Conservation (phyloP, 306 rosid genomes). For the Cucurbita argyrosperma region DNA sequence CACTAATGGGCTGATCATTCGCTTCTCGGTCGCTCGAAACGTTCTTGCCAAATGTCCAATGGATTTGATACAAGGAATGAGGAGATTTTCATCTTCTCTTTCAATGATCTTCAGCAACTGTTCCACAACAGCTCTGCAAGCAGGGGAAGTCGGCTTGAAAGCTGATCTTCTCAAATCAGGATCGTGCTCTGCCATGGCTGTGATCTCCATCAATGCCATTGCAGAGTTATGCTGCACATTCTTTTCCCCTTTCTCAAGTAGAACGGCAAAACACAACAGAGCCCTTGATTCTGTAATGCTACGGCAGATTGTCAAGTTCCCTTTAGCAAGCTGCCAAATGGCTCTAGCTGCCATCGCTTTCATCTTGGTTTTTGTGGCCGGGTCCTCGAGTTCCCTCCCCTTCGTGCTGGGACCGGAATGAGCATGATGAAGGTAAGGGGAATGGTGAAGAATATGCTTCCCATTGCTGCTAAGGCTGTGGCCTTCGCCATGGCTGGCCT, state of each 20-base stretch:
- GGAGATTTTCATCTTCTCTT: slow-evolving; percentile 53
- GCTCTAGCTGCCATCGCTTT: slow-evolving; percentile 92
- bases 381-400: slow-evolving; percentile 65
- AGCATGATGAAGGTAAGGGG: slow-evolving; percentile 22
- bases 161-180: slow-evolving; percentile 75
- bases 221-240: slow-evolving; percentile 70
- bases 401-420: slow-evolving; percentile 42
- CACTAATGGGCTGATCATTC: slow-evolving; percentile 74
- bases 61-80: slow-evolving; percentile 62
- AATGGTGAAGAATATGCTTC: slow-evolving; percentile 22
- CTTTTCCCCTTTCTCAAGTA: slow-evolving; percentile 63
- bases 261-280: slow-evolving; percentile 67
- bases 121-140: slow-evolving; percentile 85
- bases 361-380: slow-evolving; percentile 53
- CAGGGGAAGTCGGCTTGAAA: slow-evolving; percentile 85
- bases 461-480: slow-evolving; percentile 18
- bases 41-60: slow-evolving; percentile 83
- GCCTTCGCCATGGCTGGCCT: slow-evolving; percentile 2
- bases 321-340: slow-evolving; percentile 57
- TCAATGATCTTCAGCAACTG: slow-evolving; percentile 57
- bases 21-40: slow-evolving; percentile 64
- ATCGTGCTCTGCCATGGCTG: slow-evolving; percentile 73
- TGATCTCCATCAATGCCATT: slow-evolving; percentile 88
- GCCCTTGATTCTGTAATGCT: slow-evolving; percentile 88
- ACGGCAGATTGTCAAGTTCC: slow-evolving; percentile 57